Evolutionary conservation across 202 grass and related monocot genomes (phyloP).

Genomic region (Brachypodium distachyon): DNA sequence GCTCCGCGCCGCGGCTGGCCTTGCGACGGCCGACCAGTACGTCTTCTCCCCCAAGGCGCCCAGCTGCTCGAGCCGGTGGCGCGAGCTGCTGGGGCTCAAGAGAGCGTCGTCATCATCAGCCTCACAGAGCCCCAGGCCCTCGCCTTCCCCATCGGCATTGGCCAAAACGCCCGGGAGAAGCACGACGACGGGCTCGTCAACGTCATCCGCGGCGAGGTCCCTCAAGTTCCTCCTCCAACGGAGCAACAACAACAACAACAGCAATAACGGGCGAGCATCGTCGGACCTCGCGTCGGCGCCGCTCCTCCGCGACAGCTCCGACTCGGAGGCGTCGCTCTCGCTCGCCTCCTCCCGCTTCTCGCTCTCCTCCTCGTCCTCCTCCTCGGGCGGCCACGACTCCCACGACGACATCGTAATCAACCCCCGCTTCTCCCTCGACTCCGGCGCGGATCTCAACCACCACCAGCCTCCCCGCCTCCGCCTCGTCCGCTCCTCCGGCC

Average conservation of each 20-base stretch:
- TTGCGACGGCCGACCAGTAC: constrained; percentile 58
- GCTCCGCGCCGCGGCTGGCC: constrained; percentile 19
- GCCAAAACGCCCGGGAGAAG: not conserved
- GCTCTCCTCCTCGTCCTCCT: constrained; percentile 64
- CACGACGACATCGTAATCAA: constrained; percentile 38
- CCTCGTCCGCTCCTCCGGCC: constrained; percentile 27
- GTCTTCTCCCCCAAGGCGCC: constrained; percentile 95
- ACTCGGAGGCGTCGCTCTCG: constrained; percentile 55
- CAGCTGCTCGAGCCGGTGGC: constrained; percentile 82
- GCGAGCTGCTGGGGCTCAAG: constrained; percentile 82
- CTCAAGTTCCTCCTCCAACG: constrained; percentile 73
- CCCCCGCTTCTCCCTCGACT: constrained; percentile 46
- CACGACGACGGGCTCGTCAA: constrained; percentile 14
- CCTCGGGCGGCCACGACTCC: constrained; percentile 54
- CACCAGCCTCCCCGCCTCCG: constrained; percentile 37
- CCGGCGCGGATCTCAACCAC: constrained; percentile 29
- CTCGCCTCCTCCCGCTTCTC: constrained; percentile 73
- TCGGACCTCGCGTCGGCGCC: constrained; percentile 43
- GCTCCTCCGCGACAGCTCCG: constrained; percentile 63
- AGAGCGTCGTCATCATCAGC: constrained; percentile 6
- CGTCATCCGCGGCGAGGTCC: constrained; percentile 41
- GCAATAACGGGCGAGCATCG: constrained; percentile 21
- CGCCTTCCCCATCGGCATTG: not conserved
- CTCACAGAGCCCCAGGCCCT: constrained; percentile 31
- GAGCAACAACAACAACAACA: no score